Percentiles rank a stretch among this genome's conserved stretches.
Evolutionary conservation across 2,329 filamentous ascomycete species (phyloP).

Genomic region (Aureobasidium sp.): DNA sequence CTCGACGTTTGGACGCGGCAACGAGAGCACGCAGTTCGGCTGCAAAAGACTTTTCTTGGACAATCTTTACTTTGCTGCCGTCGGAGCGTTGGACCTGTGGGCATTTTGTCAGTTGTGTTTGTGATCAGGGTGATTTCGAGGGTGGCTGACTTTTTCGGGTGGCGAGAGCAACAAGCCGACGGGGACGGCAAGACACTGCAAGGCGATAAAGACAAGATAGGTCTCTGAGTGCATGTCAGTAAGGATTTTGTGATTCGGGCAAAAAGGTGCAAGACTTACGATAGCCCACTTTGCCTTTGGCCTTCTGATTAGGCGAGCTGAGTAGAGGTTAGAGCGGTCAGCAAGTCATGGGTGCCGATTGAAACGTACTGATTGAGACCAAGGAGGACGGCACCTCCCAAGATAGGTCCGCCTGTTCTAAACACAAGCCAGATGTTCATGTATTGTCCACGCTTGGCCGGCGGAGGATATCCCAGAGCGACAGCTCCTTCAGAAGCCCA

Average conservation of each 20-base stretch:
- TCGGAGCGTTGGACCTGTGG: constrained; percentile 35
- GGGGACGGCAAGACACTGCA: constrained; percentile 34
- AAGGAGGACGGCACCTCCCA: constrained; percentile 43
- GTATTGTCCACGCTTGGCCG: constrained; percentile 41
- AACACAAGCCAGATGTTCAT: constrained; percentile 47
- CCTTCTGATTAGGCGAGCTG: constrained; percentile 32
- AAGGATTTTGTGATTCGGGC: neutral
- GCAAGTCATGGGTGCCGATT: neutral
- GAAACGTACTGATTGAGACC: constrained; percentile 37
- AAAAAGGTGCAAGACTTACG: neutral
- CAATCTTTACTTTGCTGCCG: constrained; percentile 34
- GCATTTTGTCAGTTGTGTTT: neutral
- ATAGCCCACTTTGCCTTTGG: constrained; percentile 30
- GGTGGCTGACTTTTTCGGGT: constrained; percentile 29
- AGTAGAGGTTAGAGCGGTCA: neutral
- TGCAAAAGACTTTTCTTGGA: constrained; percentile 33
- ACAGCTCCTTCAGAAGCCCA: constrained; percentile 47
- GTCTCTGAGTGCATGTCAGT: constrained; percentile 23
- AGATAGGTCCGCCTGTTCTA: constrained; percentile 43
- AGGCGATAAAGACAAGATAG: constrained; percentile 38
- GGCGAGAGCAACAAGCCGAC: constrained; percentile 35
- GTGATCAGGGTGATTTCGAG: too few relatives aligned
- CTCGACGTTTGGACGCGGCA: constrained; percentile 24
- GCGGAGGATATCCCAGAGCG: constrained; percentile 44
- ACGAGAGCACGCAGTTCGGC: constrained; percentile 35